Evolutionary conservation across 306 rosid species (phyloP).

Genomic region (Inga leiocalycina): DNA sequence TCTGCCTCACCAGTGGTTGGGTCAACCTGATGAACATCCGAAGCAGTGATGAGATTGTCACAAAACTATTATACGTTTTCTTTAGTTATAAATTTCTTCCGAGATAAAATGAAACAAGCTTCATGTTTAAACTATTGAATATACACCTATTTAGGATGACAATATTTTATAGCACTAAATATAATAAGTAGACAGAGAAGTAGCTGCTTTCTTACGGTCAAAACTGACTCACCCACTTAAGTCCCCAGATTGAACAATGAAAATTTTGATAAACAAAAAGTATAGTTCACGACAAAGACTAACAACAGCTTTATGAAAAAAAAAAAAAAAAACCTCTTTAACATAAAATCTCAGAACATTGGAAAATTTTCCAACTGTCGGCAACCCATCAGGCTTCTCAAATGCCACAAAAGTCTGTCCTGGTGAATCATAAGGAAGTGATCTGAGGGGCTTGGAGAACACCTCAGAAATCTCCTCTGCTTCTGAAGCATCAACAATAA

Average conservation of each 20-base stretch:
- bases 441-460: conserved; percentile 75
- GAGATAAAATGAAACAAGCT: conserved; percentile 28
- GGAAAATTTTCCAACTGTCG: conserved; percentile 81
- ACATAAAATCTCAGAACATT: conserved; percentile 77
- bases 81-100: conserved; percentile 9
- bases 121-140: conserved; percentile 7
- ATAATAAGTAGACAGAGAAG: not conserved
- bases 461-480: conserved; percentile 84
- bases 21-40: conserved; percentile 68
- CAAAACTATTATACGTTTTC: conserved; percentile 18
- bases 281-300: not conserved
- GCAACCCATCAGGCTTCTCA: conserved; percentile 82
- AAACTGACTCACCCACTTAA: not conserved
- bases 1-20: conserved; percentile 83
- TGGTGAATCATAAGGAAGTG: conserved; percentile 97
- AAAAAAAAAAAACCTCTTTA: conserved; percentile 67
- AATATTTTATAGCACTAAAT: not conserved
- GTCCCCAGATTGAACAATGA: not conserved
- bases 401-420: conserved; percentile 92
- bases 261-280: not conserved
- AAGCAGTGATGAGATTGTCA: conserved; percentile 22
- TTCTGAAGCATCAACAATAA: conserved; percentile 82
- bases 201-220: not conserved
- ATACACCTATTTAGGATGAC: conserved; percentile 7
- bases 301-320: conserved; percentile 11